Evolutionary conservation across 176 grass and related monocot species (phyloP).

Genomic region (Otatea glauca): DNA sequence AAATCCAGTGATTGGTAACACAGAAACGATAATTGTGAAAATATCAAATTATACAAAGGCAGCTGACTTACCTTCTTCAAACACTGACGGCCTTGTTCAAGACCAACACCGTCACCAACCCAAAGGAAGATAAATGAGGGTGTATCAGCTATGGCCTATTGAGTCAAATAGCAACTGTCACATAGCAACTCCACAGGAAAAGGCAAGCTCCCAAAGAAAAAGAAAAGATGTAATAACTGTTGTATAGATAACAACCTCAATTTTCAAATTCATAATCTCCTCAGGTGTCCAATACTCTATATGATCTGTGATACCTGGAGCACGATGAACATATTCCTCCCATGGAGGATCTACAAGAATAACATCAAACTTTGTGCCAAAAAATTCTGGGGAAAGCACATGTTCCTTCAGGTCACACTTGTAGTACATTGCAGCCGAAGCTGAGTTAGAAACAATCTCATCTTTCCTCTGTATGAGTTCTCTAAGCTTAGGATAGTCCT

Average conservation of each 20-base stretch:
- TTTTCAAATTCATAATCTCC: conserved; percentile 79
- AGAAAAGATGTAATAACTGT: not conserved
- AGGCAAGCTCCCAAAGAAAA: not conserved
- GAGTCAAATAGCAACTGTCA: conserved; percentile 27
- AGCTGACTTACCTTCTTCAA: conserved; percentile 67
- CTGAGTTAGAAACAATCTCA: conserved; percentile 72
- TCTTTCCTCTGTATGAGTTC: conserved; percentile 85
- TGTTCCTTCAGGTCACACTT: conserved; percentile 71
- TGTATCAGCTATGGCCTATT: conserved; percentile 79
- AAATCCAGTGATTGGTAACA: not conserved
- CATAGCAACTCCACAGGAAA: conserved; percentile 29
- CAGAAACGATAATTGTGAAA: not conserved
- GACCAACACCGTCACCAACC: conserved; percentile 84
- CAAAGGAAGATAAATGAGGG: conserved; percentile 90
- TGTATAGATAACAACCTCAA: conserved; percentile 64
- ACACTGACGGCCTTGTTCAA: conserved; percentile 78
- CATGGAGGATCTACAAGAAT: conserved; percentile 88
- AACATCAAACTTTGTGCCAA: conserved; percentile 84
- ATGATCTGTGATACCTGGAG: conserved; percentile 69
- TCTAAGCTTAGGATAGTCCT: conserved; percentile 83
- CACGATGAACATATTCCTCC: conserved; percentile 80
- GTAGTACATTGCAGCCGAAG: conserved; percentile 70
- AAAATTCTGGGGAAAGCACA: conserved; percentile 67
- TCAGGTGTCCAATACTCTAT: conserved; percentile 76
- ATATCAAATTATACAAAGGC: not conserved